Percentiles rank a stretch among this genome's conserved stretches.
Evolutionary conservation across 768 basidiomycete genomes (phyloP).

Genomic region (Dacryopinax primogenitus): DNA sequence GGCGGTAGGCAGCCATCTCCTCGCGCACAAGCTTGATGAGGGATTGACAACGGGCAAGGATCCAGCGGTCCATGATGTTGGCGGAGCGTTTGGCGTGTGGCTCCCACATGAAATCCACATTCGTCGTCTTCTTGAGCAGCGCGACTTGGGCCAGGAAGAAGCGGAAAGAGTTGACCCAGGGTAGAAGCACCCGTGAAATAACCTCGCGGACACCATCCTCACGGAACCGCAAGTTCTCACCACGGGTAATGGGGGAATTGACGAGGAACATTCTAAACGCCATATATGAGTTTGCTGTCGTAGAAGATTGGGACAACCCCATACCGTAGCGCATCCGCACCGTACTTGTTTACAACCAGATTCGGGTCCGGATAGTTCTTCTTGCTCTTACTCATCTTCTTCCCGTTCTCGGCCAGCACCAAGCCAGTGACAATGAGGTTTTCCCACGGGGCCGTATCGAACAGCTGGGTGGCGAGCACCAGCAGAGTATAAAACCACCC

Average conservation of each 20-base stretch:
- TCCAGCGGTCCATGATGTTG: slow-evolving; percentile 99
- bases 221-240: slow-evolving; percentile 93
- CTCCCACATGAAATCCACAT: slow-evolving; percentile 71
- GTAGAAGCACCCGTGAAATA: slow-evolving; percentile 86
- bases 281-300: slow-evolving; percentile 3
- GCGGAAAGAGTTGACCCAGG: slow-evolving; percentile 97
- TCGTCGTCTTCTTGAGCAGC: slow-evolving; percentile 67
- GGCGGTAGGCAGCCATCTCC: slow-evolving; percentile 92
- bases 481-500: slow-evolving; percentile 99
- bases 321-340: slow-evolving; percentile 87
- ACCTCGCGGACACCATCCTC: slow-evolving; percentile 98
- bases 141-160: slow-evolving; percentile 96
- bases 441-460: slow-evolving; percentile 91
- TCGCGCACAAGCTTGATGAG: slow-evolving; percentile 79
- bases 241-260: slow-evolving; percentile 96
- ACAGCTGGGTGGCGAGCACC: slow-evolving; percentile 90
- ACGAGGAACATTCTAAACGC: slow-evolving; percentile 88
- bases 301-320: neutral
- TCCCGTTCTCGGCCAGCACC: slow-evolving; percentile 93
- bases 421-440: slow-evolving; percentile 94
- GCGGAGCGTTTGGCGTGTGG: slow-evolving; percentile 66
- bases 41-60: slow-evolving; percentile 94
- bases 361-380: slow-evolving; percentile 96
- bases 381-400: slow-evolving; percentile 98
- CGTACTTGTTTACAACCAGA: slow-evolving; percentile 76